phyloP scores from a whole-genome alignment of 257 asterid species.

The Nicotiana sylvestris region DNA sequence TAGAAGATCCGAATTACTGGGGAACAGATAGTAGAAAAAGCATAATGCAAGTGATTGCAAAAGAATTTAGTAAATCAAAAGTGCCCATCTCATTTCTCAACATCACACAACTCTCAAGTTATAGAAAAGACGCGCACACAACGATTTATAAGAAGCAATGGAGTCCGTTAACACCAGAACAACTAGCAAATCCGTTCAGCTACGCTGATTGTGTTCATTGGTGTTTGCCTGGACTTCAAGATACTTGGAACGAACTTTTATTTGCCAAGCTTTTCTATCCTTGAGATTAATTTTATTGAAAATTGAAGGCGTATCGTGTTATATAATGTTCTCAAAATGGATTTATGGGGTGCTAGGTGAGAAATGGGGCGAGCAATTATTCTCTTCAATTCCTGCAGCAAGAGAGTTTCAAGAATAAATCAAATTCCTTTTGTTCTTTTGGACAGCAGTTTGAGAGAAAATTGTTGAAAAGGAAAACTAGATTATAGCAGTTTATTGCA shows the following conservation, averaged over 20 bases:
- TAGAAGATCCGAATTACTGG: background rate
- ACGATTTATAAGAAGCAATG: constrained; percentile 55
- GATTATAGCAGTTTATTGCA: no score
- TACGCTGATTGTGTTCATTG: constrained; percentile 85
- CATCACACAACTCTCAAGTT: constrained; percentile 55
- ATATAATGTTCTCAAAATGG: background rate
- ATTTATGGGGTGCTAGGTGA: no score
- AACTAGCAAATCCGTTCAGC: constrained; percentile 42
- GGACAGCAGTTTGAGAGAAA: no score
- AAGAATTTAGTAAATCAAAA: constrained; percentile 26
- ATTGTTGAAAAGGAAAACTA: no score
- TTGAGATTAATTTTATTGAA: background rate
- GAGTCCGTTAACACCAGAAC: constrained; percentile 37
- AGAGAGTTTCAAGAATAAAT: no score
- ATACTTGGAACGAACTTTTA: constrained; percentile 13
- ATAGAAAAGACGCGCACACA: constrained; percentile 68
- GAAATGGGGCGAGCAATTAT: no score
- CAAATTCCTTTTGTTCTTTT: no score
- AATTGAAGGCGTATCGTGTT: background rate
- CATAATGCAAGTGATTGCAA: background rate
- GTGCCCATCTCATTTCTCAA: constrained; percentile 59
- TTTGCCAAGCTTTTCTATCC: background rate
- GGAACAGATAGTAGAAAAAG: constrained; percentile 5
- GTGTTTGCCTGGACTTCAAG: constrained; percentile 54
- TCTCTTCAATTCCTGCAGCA: background rate